Evolutionary conservation across 352 stramenopile species (phyloP), one percentile per base, ranked within the genome.

Genomic region (Pythium sp.): DNA sequence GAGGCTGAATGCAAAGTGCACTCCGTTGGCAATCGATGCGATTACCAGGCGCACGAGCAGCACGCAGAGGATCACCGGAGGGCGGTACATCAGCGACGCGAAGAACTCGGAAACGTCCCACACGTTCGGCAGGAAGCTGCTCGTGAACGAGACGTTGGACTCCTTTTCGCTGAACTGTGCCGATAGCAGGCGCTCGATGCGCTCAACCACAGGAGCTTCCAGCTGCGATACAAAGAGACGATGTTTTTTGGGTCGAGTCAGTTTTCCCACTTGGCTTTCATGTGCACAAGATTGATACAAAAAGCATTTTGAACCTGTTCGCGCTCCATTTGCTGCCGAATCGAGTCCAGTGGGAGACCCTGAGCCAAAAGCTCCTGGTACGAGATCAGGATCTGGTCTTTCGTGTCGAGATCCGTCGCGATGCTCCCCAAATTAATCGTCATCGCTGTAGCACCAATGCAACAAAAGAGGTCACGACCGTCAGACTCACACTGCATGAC

Each of bases 321-420:
- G 8, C 84, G 82, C 57, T 91, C 81, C 46, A 92, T 78, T 51
- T 88, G 86, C 65, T 92, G 82, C 43, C 81, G 76, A 51, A 94
- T 89, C 5, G 81, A 78, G 2, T 87, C 77, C 32, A 94, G 65
- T 14, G 86, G 72, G 18, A 91, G 77, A 3, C 86, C 86, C 36
- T 86, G 82, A 4, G 72, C 59, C 43, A 92, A 59, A 6, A 94
- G 71, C 54, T 91, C 75, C 32, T 90, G 72, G 65, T 92, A 91
- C 43, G 74, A 86, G 46, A 81, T 56, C 57, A 90, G 80, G 8
- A 83, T 61, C 34, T 81, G 74, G 63, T 92, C 79, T 18, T 80
- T 75, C 53, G 63, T 74, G 32, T 74, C 64, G 15, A 89, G 59
- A 69, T 77, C 79, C 5, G 82, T 84, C 11, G 70, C 62, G 68